phyloP scores from a whole-genome alignment of 768 basidiomycete genomes.

The Russula foetens region DNA sequence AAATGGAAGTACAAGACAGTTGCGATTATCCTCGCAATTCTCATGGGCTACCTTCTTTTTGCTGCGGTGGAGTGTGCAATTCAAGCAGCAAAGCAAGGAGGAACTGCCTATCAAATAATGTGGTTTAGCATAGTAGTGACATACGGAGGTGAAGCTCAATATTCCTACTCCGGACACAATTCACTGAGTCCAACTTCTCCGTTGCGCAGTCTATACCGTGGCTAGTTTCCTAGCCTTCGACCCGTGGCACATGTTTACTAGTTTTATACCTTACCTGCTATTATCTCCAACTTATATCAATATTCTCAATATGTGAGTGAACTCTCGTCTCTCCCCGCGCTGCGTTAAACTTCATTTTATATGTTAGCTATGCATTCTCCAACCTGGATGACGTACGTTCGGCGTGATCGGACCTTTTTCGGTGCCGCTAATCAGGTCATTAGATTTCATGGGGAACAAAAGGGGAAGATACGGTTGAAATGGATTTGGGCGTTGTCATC shows the following conservation, averaged over 20 bases:
- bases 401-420: conserved; percentile 7
- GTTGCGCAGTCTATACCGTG: conserved; percentile 55
- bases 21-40: conserved; percentile 59
- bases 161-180: background rate
- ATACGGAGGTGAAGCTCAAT: conserved; percentile 53
- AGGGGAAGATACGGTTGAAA: conserved; percentile 63
- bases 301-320: conserved; percentile 62
- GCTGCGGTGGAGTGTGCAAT: conserved; percentile 78
- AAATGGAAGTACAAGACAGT: conserved; percentile 82
- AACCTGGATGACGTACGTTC: conserved; percentile 73
- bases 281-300: conserved; percentile 79
- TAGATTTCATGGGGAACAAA: conserved; percentile 97
- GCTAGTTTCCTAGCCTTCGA: conserved; percentile 81
- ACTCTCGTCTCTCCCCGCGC: background rate
- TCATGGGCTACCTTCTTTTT: conserved; percentile 80
- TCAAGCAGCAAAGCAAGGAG: conserved; percentile 58
- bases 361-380: conserved; percentile 67
- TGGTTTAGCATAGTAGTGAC: conserved; percentile 81
- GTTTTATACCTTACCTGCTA: conserved; percentile 81
- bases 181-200: background rate
- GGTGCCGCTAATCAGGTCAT: background rate
- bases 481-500: conserved; percentile 76
- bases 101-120: conserved; percentile 63
- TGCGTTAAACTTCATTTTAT: background rate
- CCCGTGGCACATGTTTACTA: conserved; percentile 94